Conservation (phyloP, 2,329 filamentous ascomycete species). For the Botryotinia convoluta region DNA sequence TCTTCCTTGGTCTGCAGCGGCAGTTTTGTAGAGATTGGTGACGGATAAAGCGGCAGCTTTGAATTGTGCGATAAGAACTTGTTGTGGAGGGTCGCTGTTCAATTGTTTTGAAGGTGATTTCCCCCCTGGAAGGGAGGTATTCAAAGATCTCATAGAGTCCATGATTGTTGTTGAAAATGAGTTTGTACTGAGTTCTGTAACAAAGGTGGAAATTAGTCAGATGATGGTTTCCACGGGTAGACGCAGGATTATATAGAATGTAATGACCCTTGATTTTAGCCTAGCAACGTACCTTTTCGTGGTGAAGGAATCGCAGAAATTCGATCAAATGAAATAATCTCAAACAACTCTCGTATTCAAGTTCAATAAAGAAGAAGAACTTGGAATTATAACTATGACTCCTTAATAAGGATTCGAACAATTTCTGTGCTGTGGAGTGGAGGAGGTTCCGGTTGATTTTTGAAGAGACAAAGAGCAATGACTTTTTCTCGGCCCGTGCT, state of each 20-base stretch:
- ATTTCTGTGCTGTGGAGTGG: not conserved
- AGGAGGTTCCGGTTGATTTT: conserved; percentile 4
- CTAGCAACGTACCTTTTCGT: conserved; percentile 14
- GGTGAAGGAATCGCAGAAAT: not conserved
- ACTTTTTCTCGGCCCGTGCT: not conserved
- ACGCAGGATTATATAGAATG: conserved; percentile 4
- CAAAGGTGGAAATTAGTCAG: conserved; percentile 20
- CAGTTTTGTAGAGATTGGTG: conserved; percentile 94
- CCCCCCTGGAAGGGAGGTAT: conserved; percentile 55
- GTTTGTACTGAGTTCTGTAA: conserved; percentile 15
- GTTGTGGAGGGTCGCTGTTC: conserved; percentile 52
- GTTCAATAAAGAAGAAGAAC: not conserved
- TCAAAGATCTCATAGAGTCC: conserved; percentile 64
- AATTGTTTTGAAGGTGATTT: conserved; percentile 46
- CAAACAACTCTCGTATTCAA: not conserved
- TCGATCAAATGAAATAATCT: not conserved
- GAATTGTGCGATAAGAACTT: conserved; percentile 77
- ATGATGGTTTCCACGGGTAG: conserved; percentile 5
- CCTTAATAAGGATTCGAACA: not conserved
- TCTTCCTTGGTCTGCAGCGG: conserved; percentile 71
- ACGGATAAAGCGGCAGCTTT: conserved; percentile 89
- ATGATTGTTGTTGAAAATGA: conserved; percentile 40
- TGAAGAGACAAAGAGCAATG: conserved; percentile 5
- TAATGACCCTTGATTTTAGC: not conserved
- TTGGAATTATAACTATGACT: conserved; percentile 2